Evolutionary conservation across 495 filamentous ascomycete species (phyloP).

Genomic region (Mytilinidion resinicola): DNA sequence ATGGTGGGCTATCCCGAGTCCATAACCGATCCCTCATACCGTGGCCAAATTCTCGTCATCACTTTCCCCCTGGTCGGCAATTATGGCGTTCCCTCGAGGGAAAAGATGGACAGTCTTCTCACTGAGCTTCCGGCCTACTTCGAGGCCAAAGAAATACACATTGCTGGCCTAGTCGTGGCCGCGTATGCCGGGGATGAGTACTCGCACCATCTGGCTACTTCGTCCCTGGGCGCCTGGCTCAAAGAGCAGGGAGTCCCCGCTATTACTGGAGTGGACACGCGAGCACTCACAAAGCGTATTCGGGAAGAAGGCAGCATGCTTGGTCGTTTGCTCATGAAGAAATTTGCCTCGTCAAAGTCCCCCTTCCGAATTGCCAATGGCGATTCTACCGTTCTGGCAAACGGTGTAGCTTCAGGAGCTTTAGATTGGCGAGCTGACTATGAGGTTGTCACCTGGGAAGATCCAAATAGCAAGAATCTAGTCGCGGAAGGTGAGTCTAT

Average conservation of each 20-base stretch:
- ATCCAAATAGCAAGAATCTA: constrained; percentile 87
- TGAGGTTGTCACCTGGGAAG: constrained; percentile 75
- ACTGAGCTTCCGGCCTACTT: constrained; percentile 83
- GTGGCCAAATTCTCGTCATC: constrained; percentile 83
- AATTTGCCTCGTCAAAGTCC: constrained; percentile 40
- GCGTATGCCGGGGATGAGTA: constrained; percentile 90
- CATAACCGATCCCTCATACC: constrained; percentile 87
- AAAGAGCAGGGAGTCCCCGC: constrained; percentile 95
- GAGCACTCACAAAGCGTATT: constrained; percentile 89
- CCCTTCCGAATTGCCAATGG: constrained; percentile 17
- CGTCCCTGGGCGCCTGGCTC: constrained; percentile 87
- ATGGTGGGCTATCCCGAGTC: constrained; percentile 99
- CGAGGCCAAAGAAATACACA: constrained; percentile 84
- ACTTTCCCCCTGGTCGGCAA: constrained; percentile 89
- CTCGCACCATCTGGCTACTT: constrained; percentile 85
- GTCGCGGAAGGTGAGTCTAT: constrained; percentile 77
- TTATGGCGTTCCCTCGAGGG: constrained; percentile 84
- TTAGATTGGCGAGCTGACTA: constrained; percentile 61
- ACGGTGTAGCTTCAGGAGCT: constrained; percentile 22
- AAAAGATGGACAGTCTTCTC: constrained; percentile 72
- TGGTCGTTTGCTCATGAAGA: constrained; percentile 75
- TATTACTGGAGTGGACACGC: constrained; percentile 91
- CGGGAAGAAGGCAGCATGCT: constrained; percentile 94
- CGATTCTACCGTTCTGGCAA: constrained; percentile 22
- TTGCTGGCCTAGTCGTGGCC: constrained; percentile 81